Base-by-base conservation (phyloP, 306 rosid species). In the Rubus parviflorus region DNA sequence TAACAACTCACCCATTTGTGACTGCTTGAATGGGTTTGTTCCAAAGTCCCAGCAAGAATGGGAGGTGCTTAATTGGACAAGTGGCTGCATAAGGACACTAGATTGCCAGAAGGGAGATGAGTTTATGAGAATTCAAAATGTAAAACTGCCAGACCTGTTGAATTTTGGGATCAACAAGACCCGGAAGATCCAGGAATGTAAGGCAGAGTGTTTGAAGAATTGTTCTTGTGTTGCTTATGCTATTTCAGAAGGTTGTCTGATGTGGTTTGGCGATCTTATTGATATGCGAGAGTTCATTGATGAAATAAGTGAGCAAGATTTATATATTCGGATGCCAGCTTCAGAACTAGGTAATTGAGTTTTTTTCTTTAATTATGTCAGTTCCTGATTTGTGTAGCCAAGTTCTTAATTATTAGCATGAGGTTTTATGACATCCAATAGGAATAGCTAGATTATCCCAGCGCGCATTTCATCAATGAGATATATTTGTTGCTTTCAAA, bases 151-250 rank as follows among this genome's bases (percentile, higher is more conserved):
- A 13, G 88, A 79, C 58, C 76, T 86, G 41, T 40, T 48, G n/a
- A 62, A 48, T 8, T 56, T 76, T 72, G 60, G 72, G 83, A 54
- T 54, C 8, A 70, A 80, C 73, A 48, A 30, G 47, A 80, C 35
- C 23, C 70, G 54, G 78, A 61, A 49, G 30, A 77, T 77, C 11
- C 40, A 46, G 40, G 81, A 82, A 42, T 87, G 86, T 57, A 75
- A 30, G 63, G 72, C 17, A 2, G 60, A 65, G 9, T 87, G 90
- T 70, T 80, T 30, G 73, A 70, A 71, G 8, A 84, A 79, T 16
- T 84, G 86, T 62, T 81, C 85, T 48, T 84, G 90, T 63, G 69
- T 8, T 1, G 83, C 86, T 25, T 84, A 77, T 67, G 73, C 90
- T 23, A 82, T 76, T 71, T 49, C 41, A 14, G 72, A 88, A 60